Conservation (phyloP, 148 eudicot species). For the Rheum nobile region DNA sequence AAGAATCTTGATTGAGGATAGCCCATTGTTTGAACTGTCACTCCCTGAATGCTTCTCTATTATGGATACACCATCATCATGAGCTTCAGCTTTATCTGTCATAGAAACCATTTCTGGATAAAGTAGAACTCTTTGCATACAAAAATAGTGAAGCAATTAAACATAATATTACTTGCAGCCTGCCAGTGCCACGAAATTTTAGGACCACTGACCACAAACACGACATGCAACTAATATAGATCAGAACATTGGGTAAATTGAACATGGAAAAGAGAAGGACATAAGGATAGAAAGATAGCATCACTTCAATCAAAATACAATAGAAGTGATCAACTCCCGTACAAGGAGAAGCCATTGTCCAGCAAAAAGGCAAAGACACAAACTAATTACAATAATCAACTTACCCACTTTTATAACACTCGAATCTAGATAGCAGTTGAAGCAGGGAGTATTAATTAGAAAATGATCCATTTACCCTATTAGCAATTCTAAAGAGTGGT, state of each 20-base stretch:
- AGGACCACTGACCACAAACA: background rate
- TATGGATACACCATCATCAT: constrained; percentile 5
- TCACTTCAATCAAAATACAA: background rate
- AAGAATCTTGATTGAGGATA: constrained; percentile 47
- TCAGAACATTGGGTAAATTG: background rate
- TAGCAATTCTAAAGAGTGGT: background rate
- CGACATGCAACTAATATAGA: background rate
- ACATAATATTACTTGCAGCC: background rate
- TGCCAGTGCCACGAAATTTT: background rate
- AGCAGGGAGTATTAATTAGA: background rate
- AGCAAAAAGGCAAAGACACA: background rate
- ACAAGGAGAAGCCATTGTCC: background rate
- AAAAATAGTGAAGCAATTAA: background rate
- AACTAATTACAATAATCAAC: background rate
- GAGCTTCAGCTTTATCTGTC: constrained; percentile 6
- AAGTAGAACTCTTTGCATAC: background rate
- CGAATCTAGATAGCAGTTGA: background rate
- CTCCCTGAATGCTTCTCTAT: constrained; percentile 4
- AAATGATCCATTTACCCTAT: background rate
- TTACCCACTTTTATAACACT: too few relatives aligned
- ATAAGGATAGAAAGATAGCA: background rate
- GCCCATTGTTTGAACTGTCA: constrained; percentile 12
- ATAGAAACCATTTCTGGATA: constrained; percentile 7
- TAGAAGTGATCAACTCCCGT: background rate
- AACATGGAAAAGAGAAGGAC: background rate